Percentiles rank a stretch among this genome's conserved stretches.
phyloP scores from a whole-genome alignment of 225 moss, liverwort and hornwort species.

The Bryum argenteum region DNA sequence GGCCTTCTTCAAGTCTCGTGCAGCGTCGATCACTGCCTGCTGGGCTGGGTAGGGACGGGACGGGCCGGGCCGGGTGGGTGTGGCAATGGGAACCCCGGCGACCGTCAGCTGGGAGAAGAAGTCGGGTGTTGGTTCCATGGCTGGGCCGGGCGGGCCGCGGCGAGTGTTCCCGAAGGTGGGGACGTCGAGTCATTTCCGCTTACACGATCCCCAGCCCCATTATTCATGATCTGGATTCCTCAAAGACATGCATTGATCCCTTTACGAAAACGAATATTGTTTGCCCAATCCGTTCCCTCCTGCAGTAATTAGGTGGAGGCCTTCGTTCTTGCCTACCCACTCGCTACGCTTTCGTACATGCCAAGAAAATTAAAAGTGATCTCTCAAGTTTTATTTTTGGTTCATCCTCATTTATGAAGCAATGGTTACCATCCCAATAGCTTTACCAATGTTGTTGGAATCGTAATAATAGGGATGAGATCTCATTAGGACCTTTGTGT shows the following conservation, averaged over 20 bases:
- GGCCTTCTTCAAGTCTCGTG: slow-evolving; percentile 10
- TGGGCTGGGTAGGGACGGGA: background rate
- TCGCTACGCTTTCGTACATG: background rate
- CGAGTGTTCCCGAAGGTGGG: slow-evolving; percentile 7
- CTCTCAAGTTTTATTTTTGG: too few relatives aligned
- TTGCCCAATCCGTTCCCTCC: background rate
- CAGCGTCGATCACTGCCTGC: background rate
- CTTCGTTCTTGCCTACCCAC: background rate
- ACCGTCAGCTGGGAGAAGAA: background rate
- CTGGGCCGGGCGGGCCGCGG: background rate
- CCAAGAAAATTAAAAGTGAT: too few relatives aligned
- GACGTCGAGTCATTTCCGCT: slow-evolving; percentile 29
- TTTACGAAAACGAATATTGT: background rate
- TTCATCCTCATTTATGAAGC: too few relatives aligned
- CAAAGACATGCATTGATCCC: slow-evolving; percentile 3
- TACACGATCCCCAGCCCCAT: slow-evolving; percentile 26
- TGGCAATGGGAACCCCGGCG: slow-evolving; percentile 8
- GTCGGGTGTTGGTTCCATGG: too few relatives aligned
- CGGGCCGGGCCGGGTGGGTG: background rate
- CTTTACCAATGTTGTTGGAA: too few relatives aligned
- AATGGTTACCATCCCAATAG: too few relatives aligned
- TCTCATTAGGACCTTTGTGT: too few relatives aligned
- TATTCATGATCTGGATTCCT: slow-evolving; percentile 18
- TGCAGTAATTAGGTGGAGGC: background rate
- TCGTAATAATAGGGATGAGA: too few relatives aligned